Evolutionary conservation across 1,139 yeast genomes (phyloP), one percentile per base, ranked within the genome.

Genomic region (Candida neerlandica): DNA sequence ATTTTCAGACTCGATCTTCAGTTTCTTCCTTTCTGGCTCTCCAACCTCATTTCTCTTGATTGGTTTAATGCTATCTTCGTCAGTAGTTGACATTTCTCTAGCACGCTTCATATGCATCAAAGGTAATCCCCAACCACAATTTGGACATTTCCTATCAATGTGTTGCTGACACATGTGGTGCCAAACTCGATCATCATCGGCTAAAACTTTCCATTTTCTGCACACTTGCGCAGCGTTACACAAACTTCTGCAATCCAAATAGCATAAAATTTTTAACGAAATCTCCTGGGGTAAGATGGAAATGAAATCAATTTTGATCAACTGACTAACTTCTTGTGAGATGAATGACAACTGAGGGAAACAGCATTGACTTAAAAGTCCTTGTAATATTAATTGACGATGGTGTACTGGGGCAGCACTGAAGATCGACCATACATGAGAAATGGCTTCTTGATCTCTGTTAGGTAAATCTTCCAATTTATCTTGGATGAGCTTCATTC

Each of bases 51-150:
- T 66, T 46, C 71, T 66, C 50, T 62, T 66, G 32, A 62, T 58
- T 2, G 62, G 58, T 33, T 57, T 58, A 30, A 58, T 59, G 42
- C 18, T 42, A 7, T 33, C 44, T 27, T 71, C 69, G 11, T 69
- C 71, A 26, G 62, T 71, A 18, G 45, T 53, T 38, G 29, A 60
- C 67, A 65, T 70, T 59, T 80, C 86, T 54, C 89, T 71, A 6
- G 89, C 86, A 54, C 89, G 73, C 62, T 85, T 86, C 86, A 87
- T 87, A 59, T 86, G 90, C 82, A 94, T 81, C 53, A 94, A 72
- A 2, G 99, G 99, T 58, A 94, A 75, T 5, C 99, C 99, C 99
- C 99, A 94, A 10, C 99, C 99, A 73, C 99, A 94, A 64, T 89
- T 90, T 41, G 97, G 96, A 69, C 99, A 94, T 66, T 94, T 94